phyloP scores from a whole-genome alignment of 169 alveolate species.

The Plasmodium blacklocki region DNA sequence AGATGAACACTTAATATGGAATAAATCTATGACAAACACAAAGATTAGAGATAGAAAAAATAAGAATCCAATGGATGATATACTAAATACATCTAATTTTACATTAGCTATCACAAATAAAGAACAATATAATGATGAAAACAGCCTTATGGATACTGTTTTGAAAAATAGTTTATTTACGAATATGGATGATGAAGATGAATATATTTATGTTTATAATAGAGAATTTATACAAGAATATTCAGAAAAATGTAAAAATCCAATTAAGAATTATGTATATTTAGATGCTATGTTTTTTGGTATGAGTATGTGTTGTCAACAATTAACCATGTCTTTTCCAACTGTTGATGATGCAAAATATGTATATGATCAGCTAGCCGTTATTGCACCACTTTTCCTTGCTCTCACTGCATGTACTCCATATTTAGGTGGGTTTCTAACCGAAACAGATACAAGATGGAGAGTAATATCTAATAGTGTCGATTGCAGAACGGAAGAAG shows the following conservation, averaged over 20 bases:
- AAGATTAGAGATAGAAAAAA: background rate
- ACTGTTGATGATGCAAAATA: slow-evolving; percentile 90
- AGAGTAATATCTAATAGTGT: slow-evolving; percentile 91
- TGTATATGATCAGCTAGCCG: slow-evolving; percentile 94
- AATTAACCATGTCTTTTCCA: slow-evolving; percentile 91
- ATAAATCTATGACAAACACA: slow-evolving; percentile 46
- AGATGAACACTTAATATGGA: slow-evolving; percentile 68
- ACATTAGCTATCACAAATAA: background rate
- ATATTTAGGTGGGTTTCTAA: slow-evolving; percentile 91
- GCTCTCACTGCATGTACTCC: slow-evolving; percentile 96
- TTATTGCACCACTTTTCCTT: slow-evolving; percentile 93
- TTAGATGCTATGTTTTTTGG: slow-evolving; percentile 98
- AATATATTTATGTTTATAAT: slow-evolving; percentile 42
- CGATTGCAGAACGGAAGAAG: slow-evolving; percentile 95
- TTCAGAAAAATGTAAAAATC: slow-evolving; percentile 80
- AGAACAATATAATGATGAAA: background rate
- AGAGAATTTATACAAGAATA: slow-evolving; percentile 64
- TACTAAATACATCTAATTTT: background rate
- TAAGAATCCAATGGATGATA: background rate
- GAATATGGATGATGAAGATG: slow-evolving; percentile 60
- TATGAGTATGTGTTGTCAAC: slow-evolving; percentile 96
- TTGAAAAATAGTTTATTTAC: slow-evolving; percentile 59
- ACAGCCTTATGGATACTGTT: slow-evolving; percentile 7
- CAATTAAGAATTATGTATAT: slow-evolving; percentile 88
- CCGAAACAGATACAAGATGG: slow-evolving; percentile 95